Evolutionary conservation across 331 rosid species (phyloP).

Genomic region (Quercus tomentella): DNA sequence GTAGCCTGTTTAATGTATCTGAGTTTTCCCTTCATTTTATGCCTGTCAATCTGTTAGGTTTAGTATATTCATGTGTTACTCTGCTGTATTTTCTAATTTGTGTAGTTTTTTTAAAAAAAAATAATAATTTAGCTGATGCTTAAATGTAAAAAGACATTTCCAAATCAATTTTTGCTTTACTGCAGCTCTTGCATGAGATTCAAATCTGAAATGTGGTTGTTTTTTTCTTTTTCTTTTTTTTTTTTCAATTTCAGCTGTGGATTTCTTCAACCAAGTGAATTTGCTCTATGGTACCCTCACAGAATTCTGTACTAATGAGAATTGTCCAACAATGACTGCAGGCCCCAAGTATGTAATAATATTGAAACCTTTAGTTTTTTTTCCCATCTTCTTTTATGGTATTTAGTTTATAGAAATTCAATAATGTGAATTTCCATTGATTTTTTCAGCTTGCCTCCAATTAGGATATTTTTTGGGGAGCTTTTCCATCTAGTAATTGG

Average conservation of each 20-base stretch:
- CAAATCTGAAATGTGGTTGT: conserved; percentile 28
- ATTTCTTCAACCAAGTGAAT: conserved; percentile 99
- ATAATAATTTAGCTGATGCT: neutral
- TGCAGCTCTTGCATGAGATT: neutral
- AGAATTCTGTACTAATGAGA: conserved; percentile 95
- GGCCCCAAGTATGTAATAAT: conserved; percentile 87
- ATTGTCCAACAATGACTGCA: conserved; percentile 98
- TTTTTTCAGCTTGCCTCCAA: conserved; percentile 9
- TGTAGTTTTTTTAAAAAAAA: neutral
- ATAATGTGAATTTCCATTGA: conserved; percentile 13
- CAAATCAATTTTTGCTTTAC: neutral
- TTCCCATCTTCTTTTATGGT: neutral
- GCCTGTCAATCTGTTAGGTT: neutral
- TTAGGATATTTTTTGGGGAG: neutral
- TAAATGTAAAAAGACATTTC: neutral
- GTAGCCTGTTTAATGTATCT: neutral
- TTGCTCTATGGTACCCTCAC: conserved; percentile 98
- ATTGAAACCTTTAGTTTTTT: conserved; percentile 11
- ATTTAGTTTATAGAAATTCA: neutral
- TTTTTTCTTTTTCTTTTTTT: conserved; percentile 9
- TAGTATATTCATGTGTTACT: neutral
- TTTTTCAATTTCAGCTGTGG: conserved; percentile 73
- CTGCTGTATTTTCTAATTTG: neutral
- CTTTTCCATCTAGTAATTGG: conserved; percentile 1
- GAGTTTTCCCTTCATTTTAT: neutral